Conservation (phyloP, 768 basidiomycete genomes). For the Lactarius akahatsu region DNA sequence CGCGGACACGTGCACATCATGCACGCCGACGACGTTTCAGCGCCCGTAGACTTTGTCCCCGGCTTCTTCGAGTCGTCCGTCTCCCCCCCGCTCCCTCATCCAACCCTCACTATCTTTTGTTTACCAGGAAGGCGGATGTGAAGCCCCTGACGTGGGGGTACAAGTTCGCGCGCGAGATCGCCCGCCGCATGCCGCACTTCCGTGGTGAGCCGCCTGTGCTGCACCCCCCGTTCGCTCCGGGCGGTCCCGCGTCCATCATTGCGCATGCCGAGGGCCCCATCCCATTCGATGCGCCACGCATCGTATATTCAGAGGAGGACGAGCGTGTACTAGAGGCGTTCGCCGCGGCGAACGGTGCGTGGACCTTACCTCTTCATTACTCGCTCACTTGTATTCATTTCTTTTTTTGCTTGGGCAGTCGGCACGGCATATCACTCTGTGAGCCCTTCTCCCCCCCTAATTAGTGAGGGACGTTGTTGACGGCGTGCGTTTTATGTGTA, state of each 20-base stretch:
- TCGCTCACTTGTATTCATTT: neutral
- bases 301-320: slow-evolving; percentile 38
- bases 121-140: slow-evolving; percentile 37
- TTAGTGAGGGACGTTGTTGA: neutral
- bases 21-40: slow-evolving; percentile 27
- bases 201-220: slow-evolving; percentile 35
- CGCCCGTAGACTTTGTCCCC: slow-evolving; percentile 31
- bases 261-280: slow-evolving; percentile 29
- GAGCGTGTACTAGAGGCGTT: slow-evolving; percentile 38
- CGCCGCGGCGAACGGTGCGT: slow-evolving; percentile 27
- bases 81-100: too few relatives aligned
- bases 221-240: slow-evolving; percentile 37
- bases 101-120: too few relatives aligned
- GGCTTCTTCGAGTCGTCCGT: slow-evolving; percentile 31
- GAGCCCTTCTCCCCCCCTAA: neutral
- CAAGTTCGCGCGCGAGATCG: slow-evolving; percentile 54
- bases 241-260: slow-evolving; percentile 32
- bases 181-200: slow-evolving; percentile 50
- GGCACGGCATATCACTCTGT: slow-evolving; percentile 23
- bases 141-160: slow-evolving; percentile 50
- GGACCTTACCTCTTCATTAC: neutral
- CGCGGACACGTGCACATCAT: slow-evolving; percentile 32
- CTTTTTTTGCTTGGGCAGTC: neutral
- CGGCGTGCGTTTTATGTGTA: neutral
- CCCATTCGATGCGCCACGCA: slow-evolving; percentile 34